Conservation (phyloP, 2,329 filamentous ascomycete genomes). For the Samsoniella hepiali region DNA sequence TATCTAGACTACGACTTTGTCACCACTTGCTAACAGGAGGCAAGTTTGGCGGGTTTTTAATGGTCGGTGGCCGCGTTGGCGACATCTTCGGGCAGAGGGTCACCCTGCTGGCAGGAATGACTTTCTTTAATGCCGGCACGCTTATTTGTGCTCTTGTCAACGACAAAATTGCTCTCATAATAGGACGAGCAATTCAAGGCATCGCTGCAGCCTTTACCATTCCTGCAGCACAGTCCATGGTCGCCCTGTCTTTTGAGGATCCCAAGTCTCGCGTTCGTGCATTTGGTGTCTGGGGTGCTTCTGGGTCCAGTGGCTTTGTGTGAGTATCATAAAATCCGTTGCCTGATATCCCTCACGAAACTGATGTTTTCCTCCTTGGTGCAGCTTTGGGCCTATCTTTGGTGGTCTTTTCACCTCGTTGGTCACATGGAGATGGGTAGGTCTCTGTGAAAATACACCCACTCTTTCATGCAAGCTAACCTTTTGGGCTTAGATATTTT, state of each 20-base stretch:
- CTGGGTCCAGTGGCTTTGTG: slow-evolving; percentile 20
- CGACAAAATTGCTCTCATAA: slow-evolving; percentile 11
- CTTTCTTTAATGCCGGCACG: slow-evolving; percentile 14
- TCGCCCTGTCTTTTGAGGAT: slow-evolving; percentile 19
- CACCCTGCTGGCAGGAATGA: slow-evolving; percentile 17
- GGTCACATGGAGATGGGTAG: slow-evolving; percentile 19
- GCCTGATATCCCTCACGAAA: no score
- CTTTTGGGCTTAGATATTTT: slow-evolving; percentile 13
- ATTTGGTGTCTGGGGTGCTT: slow-evolving; percentile 19
- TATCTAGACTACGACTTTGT: background rate
- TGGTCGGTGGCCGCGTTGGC: slow-evolving; percentile 18
- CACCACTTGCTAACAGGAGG: background rate
- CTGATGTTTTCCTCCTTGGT: background rate
- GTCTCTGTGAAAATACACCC: background rate
- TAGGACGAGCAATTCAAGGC: slow-evolving; percentile 19
- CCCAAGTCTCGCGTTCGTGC: slow-evolving; percentile 17
- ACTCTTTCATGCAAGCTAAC: background rate
- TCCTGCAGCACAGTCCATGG: slow-evolving; percentile 18
- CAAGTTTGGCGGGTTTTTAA: slow-evolving; percentile 19
- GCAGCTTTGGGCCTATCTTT: slow-evolving; percentile 19
- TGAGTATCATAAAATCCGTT: background rate
- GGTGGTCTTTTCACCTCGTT: slow-evolving; percentile 19
- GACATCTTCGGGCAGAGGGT: slow-evolving; percentile 20
- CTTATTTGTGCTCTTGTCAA: slow-evolving; percentile 17
- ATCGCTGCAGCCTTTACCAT: slow-evolving; percentile 19